phyloP scores from a whole-genome alignment of 768 basidiomycete species.

The Hortiboletus flavorubellus region DNA sequence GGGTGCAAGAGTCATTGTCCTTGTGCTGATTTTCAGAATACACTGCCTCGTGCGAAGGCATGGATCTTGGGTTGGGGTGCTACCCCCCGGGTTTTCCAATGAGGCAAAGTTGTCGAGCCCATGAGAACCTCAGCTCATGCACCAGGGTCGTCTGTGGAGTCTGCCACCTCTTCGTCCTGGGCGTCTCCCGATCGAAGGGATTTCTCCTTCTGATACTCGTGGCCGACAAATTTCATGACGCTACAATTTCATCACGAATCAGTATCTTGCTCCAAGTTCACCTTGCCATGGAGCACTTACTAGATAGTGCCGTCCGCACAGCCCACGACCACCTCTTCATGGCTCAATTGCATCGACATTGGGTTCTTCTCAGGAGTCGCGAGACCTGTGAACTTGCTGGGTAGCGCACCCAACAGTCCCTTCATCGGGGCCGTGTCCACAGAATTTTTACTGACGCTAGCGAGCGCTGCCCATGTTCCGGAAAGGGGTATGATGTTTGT shows the following conservation, averaged over 20 bases:
- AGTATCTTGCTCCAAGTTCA: background rate
- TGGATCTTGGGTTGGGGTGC: background rate
- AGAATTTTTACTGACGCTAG: slow-evolving; percentile 36
- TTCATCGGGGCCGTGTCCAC: slow-evolving; percentile 37
- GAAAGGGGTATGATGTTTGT: slow-evolving; percentile 60
- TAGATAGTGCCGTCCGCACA: slow-evolving; percentile 92
- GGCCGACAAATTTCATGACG: slow-evolving; percentile 62
- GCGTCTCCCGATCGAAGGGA: background rate
- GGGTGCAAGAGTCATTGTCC: slow-evolving; percentile 8
- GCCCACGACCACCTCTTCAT: slow-evolving; percentile 88
- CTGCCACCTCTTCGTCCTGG: slow-evolving; percentile 10
- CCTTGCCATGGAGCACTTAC: slow-evolving; percentile 42
- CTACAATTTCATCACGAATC: slow-evolving; percentile 28
- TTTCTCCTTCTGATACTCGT: slow-evolving; percentile 45
- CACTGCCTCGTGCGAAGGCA: background rate
- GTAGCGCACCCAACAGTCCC: slow-evolving; percentile 61
- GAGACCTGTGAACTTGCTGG: slow-evolving; percentile 69
- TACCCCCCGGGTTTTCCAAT: background rate
- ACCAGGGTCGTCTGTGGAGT: slow-evolving; percentile 16
- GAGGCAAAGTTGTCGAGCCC: background rate
- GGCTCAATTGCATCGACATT: slow-evolving; percentile 90
- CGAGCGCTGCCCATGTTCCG: slow-evolving; percentile 75
- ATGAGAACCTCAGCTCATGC: slow-evolving; percentile 1
- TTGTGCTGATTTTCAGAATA: slow-evolving; percentile 7
- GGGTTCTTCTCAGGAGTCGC: slow-evolving; percentile 91